A percentile compares a stretch with the other conserved stretches of the same genome.
These are phyloP conservation scores for Mycena vitilis DNA, from an alignment of 768 basidiomycete genomes.

Conservation along the genomic window DNA sequence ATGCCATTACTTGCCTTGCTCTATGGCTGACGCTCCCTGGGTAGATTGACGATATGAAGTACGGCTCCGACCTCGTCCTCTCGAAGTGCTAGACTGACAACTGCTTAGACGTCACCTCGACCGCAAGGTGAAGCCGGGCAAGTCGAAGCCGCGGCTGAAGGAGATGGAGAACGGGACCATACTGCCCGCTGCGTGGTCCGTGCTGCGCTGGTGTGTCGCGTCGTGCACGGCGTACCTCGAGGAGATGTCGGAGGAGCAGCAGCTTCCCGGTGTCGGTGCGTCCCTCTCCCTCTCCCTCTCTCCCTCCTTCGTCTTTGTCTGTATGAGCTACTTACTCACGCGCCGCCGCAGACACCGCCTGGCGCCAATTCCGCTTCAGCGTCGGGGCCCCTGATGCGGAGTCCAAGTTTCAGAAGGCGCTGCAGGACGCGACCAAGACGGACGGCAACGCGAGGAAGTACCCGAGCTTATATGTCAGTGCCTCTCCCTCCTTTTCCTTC, in stretches of 20 bases:
- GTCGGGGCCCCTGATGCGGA: constrained; percentile 81
- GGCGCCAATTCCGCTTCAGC: constrained; percentile 76
- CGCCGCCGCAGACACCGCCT: constrained; percentile 51
- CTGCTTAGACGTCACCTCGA: constrained; percentile 35
- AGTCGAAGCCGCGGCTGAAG: constrained; percentile 63
- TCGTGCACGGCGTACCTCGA: constrained; percentile 81
- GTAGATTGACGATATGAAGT: constrained; percentile 29
- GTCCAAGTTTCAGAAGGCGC: constrained; percentile 66
- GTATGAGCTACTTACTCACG: background rate
- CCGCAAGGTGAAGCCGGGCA: constrained; percentile 60
- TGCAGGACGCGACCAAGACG: constrained; percentile 51
- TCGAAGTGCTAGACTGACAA: background rate
- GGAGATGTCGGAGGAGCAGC: constrained; percentile 67
- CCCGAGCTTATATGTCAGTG: constrained; percentile 59
- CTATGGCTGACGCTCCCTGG: background rate
- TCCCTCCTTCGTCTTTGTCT: background rate
- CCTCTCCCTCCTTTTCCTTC: background rate
- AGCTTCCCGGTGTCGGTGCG: constrained; percentile 65
- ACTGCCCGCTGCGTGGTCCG: constrained; percentile 71
- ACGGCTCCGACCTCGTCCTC: background rate
- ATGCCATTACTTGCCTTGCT: background rate
- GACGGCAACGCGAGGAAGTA: constrained; percentile 57
- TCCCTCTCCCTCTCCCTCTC: background rate
- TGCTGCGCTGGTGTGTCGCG: constrained; percentile 78
- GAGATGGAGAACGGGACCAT: constrained; percentile 59